Evolutionary conservation across 306 rosid genomes (phyloP).

Genomic region (Sicyos baderoa): DNA sequence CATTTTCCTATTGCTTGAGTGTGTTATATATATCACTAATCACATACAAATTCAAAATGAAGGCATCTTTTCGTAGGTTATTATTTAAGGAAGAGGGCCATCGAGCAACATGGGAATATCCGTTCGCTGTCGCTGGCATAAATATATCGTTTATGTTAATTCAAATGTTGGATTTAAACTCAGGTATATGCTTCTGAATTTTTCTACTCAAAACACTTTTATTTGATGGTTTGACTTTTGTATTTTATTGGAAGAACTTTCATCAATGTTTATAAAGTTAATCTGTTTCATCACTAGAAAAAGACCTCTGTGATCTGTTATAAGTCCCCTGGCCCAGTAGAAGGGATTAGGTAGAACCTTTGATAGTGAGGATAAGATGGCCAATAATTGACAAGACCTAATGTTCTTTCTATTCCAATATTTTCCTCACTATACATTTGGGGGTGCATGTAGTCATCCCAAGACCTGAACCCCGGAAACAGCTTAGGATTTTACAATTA

Average conservation of each 20-base stretch:
- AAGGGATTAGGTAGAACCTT: no score
- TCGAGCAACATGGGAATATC: slow-evolving; percentile 93
- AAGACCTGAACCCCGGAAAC: no score
- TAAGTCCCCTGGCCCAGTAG: neutral
- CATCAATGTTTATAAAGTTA: neutral
- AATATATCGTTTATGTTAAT: slow-evolving; percentile 82
- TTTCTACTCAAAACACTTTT: neutral
- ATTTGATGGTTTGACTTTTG: neutral
- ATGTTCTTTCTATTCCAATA: neutral
- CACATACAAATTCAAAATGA: slow-evolving; percentile 56
- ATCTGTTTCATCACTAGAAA: neutral
- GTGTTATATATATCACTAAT: slow-evolving; percentile 46
- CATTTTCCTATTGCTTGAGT: slow-evolving; percentile 23
- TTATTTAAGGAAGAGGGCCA: slow-evolving; percentile 69
- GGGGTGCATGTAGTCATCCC: no score
- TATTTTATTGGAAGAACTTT: neutral
- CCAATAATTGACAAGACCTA: neutral
- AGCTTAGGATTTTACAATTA: no score
- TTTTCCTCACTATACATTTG: neutral
- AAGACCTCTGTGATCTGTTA: neutral
- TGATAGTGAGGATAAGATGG: neutral
- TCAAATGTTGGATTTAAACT: slow-evolving; percentile 71
- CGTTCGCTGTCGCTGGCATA: slow-evolving; percentile 94
- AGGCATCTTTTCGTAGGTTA: slow-evolving; percentile 90
- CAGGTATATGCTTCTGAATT: slow-evolving; percentile 43